Conservation (phyloP, 345 rosid genomes). For the Syzygium aqueum region DNA sequence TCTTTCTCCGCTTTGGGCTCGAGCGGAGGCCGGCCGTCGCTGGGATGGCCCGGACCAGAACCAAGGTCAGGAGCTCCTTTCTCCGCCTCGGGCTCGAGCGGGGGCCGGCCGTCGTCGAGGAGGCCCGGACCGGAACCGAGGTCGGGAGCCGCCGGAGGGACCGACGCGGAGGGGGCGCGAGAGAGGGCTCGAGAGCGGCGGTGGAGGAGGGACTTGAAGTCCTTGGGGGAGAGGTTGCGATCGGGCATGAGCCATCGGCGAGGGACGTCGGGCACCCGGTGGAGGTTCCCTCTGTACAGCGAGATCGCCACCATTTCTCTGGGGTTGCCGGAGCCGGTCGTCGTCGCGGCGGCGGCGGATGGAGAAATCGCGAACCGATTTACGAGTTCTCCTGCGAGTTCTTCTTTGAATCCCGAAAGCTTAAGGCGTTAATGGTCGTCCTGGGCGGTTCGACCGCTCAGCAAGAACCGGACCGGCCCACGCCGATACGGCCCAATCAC, state of each 20-base stretch:
- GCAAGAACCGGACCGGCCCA: background rate
- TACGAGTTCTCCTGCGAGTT: background rate
- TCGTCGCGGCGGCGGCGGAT: background rate
- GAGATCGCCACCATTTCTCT: constrained; percentile 74
- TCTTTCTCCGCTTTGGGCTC: constrained; percentile 11
- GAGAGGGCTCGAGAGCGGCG: constrained; percentile 64
- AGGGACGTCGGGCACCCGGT: constrained; percentile 65
- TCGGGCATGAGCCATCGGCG: constrained; percentile 77
- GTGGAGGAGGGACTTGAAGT: constrained; percentile 53
- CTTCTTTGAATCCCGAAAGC: background rate
- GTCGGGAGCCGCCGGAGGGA: constrained; percentile 5
- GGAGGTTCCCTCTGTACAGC: constrained; percentile 86
- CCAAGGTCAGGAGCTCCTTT: constrained; percentile 3
- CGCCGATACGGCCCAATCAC: background rate
- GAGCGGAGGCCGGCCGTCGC: background rate
- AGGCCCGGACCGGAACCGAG: background rate
- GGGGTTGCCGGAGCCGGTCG: background rate
- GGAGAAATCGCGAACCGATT: background rate
- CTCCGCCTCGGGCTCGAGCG: constrained; percentile 14
- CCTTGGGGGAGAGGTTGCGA: constrained; percentile 42
- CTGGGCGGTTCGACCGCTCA: background rate
- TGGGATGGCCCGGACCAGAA: background rate
- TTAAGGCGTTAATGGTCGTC: background rate
- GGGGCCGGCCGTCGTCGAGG: background rate
- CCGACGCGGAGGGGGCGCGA: constrained; percentile 22